Base-by-base conservation (phyloP, 2,329 filamentous ascomycete species). In the Zymoseptoria tritici region DNA sequence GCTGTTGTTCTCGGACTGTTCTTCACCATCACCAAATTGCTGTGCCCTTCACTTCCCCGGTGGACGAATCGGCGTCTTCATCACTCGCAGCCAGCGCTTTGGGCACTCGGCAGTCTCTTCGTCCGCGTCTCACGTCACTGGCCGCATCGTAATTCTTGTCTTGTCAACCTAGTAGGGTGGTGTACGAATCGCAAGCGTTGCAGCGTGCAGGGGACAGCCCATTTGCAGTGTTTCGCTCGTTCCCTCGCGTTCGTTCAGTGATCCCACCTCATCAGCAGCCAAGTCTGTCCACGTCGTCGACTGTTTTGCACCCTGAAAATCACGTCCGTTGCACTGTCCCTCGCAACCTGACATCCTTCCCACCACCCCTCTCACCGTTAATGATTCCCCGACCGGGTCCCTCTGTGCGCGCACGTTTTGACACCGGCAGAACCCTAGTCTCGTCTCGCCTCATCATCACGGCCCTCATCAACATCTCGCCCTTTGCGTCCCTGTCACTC, bases 21-120 rank as follows among this genome's bases (percentile, higher is more conserved):
- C 4, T 46, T 11, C n/a, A 1, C 16, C 16, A 13, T n/a, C 16
- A 13, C 7, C 16, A n/a, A 46, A 46, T 46, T 21, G 29, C 49
- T 52, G 21, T 57, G 22, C 29, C 24, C 24, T 36, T 49, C 24
- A 29, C 22, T 3, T 20, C 49, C 55, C 52, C 42, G 56, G 49
- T 49, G 57, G 36, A 50, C 57, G 57, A 55, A 58, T 58, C 57
- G 57, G 57, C 57, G 57, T 13, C 36, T 50, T 58, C 57, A 58
- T 54, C 52, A 36, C 57, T 50, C 26, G 26, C 26, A 29, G 26
- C 26, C 57, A 46, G 36, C 52, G 57, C 57, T 49, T 51, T 58
- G 57, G 57, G 52, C 57, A 58, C 52, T 36, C 22, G n/a, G 50
- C 36, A 49, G 54, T 52, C 54, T n/a, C 49, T 49, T 53, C 51